Percentiles rank a stretch among this genome's conserved stretches.
These are phyloP conservation scores for Arctium lappa DNA, from an alignment of 129 eudicot species.

Conservation along the genomic window DNA sequence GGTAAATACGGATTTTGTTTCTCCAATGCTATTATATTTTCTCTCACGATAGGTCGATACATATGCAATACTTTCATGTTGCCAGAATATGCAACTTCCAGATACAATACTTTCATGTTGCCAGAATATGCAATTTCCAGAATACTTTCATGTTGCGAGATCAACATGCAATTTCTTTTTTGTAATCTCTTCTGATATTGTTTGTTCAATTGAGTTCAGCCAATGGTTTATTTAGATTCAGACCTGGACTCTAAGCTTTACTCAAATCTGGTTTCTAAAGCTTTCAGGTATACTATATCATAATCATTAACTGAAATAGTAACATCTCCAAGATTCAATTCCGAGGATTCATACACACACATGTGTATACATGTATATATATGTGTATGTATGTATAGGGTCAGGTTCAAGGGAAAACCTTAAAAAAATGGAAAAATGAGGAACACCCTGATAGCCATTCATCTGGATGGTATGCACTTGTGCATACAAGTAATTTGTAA, in stretches of 20 bases:
- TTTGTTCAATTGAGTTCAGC: background rate
- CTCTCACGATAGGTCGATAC: background rate
- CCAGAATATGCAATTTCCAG: background rate
- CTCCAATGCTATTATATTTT: background rate
- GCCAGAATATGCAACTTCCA: background rate
- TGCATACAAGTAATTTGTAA: no score
- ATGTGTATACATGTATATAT: background rate
- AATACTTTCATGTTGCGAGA: background rate
- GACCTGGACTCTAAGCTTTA: background rate
- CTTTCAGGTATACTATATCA: background rate
- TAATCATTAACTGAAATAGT: background rate
- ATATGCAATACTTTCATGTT: background rate
- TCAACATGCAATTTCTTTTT: background rate
- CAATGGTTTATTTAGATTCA: background rate
- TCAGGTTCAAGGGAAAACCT: no score
- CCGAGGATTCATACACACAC: background rate
- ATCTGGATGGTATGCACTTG: no score
- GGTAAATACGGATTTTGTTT: slow-evolving; percentile 15
- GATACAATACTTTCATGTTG: background rate
- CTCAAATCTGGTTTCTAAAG: background rate
- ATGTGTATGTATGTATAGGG: no score
- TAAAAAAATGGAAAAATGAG: no score
- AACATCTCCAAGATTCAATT: background rate
- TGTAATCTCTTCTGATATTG: background rate
- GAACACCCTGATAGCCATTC: no score